Conservation (phyloP, 352 stramenopile genomes). For the Phytophthora nicotianae region DNA sequence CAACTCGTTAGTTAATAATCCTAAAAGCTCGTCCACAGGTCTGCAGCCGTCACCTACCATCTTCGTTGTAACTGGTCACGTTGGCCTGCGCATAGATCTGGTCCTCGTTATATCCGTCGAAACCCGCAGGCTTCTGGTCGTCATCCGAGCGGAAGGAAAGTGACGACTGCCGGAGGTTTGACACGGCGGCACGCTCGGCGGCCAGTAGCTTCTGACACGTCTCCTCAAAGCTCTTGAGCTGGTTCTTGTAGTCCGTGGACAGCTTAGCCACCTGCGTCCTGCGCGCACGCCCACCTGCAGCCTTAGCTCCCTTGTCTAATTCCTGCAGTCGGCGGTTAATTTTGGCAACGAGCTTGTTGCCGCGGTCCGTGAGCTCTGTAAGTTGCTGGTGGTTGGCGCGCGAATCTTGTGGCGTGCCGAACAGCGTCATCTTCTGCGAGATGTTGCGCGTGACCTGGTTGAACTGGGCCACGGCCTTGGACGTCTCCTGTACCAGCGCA, state of each 20-base stretch:
- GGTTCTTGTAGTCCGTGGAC: constrained; percentile 65
- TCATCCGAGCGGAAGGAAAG: constrained; percentile 56
- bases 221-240: constrained; percentile 64
- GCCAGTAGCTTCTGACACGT: constrained; percentile 56
- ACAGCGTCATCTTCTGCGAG: constrained; percentile 69
- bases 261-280: constrained; percentile 64
- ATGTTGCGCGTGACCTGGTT: constrained; percentile 64
- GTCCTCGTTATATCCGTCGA: constrained; percentile 70
- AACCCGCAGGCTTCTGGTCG: constrained; percentile 33
- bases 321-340: constrained; percentile 64
- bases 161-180: constrained; percentile 56
- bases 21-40: neutral
- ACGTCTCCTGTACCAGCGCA: constrained; percentile 59
- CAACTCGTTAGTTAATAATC: constrained; percentile 6
- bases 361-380: constrained; percentile 60
- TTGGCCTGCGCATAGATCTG: constrained; percentile 72
- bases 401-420: constrained; percentile 61
- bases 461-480: constrained; percentile 62
- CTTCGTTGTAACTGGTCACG: constrained; percentile 66
- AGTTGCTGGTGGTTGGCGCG: constrained; percentile 67
- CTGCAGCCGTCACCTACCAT: constrained; percentile 38
- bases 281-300: constrained; percentile 42
- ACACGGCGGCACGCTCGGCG: constrained; percentile 50
- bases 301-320: constrained; percentile 41
- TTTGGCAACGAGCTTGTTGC: constrained; percentile 62